A percentile compares a stretch with the other conserved stretches of the same genome.
Conservation (phyloP, 768 basidiomycete species). For the Mycena pura region DNA sequence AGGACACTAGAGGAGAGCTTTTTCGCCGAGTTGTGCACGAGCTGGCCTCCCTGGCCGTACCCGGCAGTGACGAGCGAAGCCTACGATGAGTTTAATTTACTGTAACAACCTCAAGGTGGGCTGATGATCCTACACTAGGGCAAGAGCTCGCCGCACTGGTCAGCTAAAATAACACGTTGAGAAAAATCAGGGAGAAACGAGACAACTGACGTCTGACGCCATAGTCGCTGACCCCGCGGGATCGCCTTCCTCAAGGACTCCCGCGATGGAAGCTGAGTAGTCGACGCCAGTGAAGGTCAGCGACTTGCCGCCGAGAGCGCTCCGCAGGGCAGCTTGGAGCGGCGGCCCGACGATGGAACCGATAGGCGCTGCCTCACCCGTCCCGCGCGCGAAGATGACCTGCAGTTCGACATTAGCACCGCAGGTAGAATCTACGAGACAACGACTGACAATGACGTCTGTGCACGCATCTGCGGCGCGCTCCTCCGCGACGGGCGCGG, state of each 20-base stretch:
- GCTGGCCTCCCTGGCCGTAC: conserved; percentile 37
- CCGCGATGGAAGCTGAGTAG: conserved; percentile 42
- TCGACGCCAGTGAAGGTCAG: conserved; percentile 45
- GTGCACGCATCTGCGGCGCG: conserved; percentile 12
- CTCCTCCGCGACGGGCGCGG: not conserved
- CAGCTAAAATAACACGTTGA: not conserved
- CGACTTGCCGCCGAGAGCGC: conserved; percentile 35
- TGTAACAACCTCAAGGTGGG: not conserved
- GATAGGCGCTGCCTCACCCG: conserved; percentile 40
- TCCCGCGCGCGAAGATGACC: conserved; percentile 49
- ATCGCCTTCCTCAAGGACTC: conserved; percentile 47
- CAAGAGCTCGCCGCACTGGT: conserved; percentile 21
- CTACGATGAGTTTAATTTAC: not conserved
- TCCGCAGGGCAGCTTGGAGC: conserved; percentile 38
- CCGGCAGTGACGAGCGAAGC: conserved; percentile 33
- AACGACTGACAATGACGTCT: conserved; percentile 19
- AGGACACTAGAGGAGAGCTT: conserved; percentile 37
- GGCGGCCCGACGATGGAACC: conserved; percentile 47
- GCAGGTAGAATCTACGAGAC: too few relatives aligned
- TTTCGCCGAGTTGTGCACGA: conserved; percentile 45
- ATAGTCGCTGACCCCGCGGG: conserved; percentile 42
- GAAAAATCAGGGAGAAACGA: not conserved
- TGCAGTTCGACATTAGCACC: not conserved
- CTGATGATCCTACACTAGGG: conserved; percentile 24
- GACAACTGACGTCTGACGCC: conserved; percentile 36